Evolutionary conservation across 192 early-diverging fungal species (phyloP), one percentile per base, ranked within the genome.

Genomic region (Kappamyces sp.): DNA sequence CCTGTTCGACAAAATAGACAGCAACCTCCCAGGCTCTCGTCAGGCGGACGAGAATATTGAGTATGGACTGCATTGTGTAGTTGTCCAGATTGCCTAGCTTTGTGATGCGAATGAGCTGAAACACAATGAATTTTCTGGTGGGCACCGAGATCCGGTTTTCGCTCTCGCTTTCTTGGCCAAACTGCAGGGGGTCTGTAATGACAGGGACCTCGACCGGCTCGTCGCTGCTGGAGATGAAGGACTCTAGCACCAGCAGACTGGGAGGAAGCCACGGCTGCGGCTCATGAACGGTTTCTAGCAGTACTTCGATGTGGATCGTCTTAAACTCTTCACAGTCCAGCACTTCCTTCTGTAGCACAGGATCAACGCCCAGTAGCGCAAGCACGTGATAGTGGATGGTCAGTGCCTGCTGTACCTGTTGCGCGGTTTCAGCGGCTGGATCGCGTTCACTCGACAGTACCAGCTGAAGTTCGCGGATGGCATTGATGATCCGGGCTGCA

Each of bases 21-120:
- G 89, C 89, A 8, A 78, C 63, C 0, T 60, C 61, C 53, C 85
- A 75, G 15, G 75, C 66, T 36, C 91, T 80, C 36, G 93, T 94
- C 39, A 97, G 71, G n/a, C 89, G 80, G 7, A 92, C 87, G 3
- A 89, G 68, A 31, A 94, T 78, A 3, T 90, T 77, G 51, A 97
- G 75, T 36, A 88, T 69, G 12, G 92, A 85, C 66, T 90, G 77
- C 13, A 73, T 47, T 23, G 61, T 69, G 23, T 79, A 73, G 39
- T 74, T 74, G 42, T 81, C 81, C 6, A 67, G 33, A 3, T 58
- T 37, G 6, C 68, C 65, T 12, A 66, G 32, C 46, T 64, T 44
- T 12, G 73, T 4, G 2, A 79, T 43, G 1, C 57, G 42, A 6
- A 73, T 55, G 50, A 66, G 48, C 54, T 38, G 51, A 39, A 1